Percentiles rank a stretch among this genome's conserved stretches.
These are phyloP conservation scores for Xerocomus cyaneibrunnescens DNA, from an alignment of 1,284 basidiomycete genomes.

Conservation along the genomic window DNA sequence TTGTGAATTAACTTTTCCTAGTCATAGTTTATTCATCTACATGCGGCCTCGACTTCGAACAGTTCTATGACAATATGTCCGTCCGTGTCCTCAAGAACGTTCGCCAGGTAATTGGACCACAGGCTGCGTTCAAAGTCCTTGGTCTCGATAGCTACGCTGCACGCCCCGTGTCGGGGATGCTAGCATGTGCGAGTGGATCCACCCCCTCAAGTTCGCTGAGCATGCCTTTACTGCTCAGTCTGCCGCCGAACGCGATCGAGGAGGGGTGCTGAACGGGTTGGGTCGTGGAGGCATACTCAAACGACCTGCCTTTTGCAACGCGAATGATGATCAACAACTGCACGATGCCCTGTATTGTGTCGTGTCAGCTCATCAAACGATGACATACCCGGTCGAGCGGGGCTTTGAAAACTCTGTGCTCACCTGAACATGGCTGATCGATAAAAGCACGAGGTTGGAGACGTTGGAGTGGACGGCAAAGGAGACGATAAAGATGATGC, in stretches of 20 bases:
- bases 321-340: slow-evolving; percentile 34
- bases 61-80: too few species aligned
- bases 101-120: too few species aligned
- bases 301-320: slow-evolving; percentile 19
- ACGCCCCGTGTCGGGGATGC: background rate
- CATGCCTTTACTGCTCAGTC: background rate
- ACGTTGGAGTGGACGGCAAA: slow-evolving; percentile 23
- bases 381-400: too few species aligned
- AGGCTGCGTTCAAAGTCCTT: too few species aligned
- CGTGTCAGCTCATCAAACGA: background rate
- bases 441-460: slow-evolving; percentile 23
- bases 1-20: too few species aligned
- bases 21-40: too few species aligned
- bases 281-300: background rate
- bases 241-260: slow-evolving; percentile 10
- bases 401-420: background rate
- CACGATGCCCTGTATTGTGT: slow-evolving; percentile 24
- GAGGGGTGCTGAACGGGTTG: background rate
- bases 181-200: too few species aligned
- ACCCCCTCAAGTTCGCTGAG: background rate
- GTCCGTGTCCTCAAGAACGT: too few species aligned
- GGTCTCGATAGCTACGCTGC: too few species aligned
- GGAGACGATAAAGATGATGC: slow-evolving; percentile 22
- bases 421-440: slow-evolving; percentile 29
- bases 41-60: too few species aligned